Evolutionary conservation across 176 grass and related monocot species (phyloP).

Genomic region (Puccinellia tenuiflora): DNA sequence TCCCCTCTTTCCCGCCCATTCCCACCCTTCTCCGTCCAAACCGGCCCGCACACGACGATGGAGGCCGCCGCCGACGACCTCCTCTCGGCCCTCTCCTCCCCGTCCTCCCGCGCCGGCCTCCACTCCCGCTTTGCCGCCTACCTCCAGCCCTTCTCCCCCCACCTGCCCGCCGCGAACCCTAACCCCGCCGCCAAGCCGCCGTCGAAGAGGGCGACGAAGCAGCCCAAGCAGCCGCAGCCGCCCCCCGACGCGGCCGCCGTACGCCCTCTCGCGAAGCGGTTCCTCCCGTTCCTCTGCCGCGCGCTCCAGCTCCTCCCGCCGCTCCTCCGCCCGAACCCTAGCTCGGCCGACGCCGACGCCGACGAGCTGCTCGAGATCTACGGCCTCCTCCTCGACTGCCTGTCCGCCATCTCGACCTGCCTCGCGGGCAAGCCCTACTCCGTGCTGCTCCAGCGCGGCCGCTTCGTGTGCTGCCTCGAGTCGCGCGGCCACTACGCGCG

Average conservation of each 20-base stretch:
- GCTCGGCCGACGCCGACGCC: neutral
- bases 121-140: conserved; percentile 55
- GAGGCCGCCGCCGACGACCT: conserved; percentile 53
- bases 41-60: conserved; percentile 31
- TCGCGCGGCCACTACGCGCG: conserved; percentile 41
- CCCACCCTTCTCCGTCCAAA: neutral
- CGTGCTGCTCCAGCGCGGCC: conserved; percentile 55
- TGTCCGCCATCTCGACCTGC: conserved; percentile 49
- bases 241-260: conserved; percentile 15
- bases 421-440: conserved; percentile 77
- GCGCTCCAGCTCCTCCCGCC: conserved; percentile 59
- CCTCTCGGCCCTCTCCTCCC: conserved; percentile 39
- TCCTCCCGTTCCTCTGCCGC: conserved; percentile 58
- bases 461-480: conserved; percentile 52
- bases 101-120: conserved; percentile 31
- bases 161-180: conserved; percentile 38
- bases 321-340: conserved; percentile 42
- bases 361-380: conserved; percentile 57
- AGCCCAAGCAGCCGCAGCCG: conserved; percentile 15
- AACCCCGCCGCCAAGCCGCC: conserved; percentile 28
- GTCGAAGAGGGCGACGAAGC: conserved; percentile 39
- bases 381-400: conserved; percentile 55
- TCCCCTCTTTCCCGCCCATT: conserved; percentile 20
- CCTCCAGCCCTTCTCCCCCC: conserved; percentile 52
- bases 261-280: conserved; percentile 62